Percentiles rank a stretch among this genome's conserved stretches.
Conservation (phyloP, 202 grass and related monocot genomes). For the Digitaria exilis region DNA sequence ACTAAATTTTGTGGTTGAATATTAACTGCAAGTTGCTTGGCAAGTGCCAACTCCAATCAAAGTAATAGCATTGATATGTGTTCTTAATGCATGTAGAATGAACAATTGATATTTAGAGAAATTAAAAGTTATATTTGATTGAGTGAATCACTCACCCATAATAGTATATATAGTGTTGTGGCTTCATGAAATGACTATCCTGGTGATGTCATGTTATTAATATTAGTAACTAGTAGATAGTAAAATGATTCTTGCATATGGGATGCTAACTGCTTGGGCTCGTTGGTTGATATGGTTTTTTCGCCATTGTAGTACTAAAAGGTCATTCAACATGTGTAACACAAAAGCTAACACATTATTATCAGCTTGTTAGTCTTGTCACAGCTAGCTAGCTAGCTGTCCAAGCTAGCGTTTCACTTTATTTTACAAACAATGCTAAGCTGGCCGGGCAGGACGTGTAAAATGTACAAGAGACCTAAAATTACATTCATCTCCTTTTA, state of each 20-base stretch:
- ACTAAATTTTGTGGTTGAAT: background rate
- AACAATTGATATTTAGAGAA: background rate
- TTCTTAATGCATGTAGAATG: background rate
- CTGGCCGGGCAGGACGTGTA: background rate
- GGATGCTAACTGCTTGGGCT: background rate
- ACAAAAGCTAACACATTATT: background rate
- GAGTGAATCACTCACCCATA: background rate
- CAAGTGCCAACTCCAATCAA: background rate
- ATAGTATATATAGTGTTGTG: background rate
- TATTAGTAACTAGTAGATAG: background rate
- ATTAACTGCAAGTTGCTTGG: background rate
- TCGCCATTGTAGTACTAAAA: background rate
- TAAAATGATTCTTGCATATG: background rate
- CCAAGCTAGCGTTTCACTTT: background rate
- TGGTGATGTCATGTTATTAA: background rate
- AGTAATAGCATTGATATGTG: background rate
- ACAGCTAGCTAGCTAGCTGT: background rate
- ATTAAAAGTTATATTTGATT: background rate
- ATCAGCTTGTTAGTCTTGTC: background rate
- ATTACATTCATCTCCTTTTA: background rate
- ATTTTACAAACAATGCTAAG: background rate
- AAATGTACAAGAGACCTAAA: background rate
- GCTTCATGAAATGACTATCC: constrained; percentile 15
- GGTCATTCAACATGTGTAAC: background rate
- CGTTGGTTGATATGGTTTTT: background rate